A percentile compares a stretch with the other conserved stretches of the same genome.
phyloP scores from a whole-genome alignment of 1,284 basidiomycete species.

The Ganoderma sp. region DNA sequence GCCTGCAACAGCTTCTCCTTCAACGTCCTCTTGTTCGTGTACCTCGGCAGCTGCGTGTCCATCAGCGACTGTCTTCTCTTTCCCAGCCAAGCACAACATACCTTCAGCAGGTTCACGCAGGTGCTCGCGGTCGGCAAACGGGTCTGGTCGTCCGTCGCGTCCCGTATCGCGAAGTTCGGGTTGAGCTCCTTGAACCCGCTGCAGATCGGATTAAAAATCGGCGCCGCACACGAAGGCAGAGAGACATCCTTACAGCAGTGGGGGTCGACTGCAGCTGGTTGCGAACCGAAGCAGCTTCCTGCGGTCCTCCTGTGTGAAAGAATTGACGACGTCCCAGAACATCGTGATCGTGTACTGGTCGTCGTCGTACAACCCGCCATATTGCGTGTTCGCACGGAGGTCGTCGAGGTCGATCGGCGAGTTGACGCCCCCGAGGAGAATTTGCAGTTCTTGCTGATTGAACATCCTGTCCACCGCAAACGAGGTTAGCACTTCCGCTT shows the following conservation, averaged over 20 bases:
- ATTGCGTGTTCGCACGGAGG: slow-evolving; percentile 74
- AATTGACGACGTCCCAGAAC: slow-evolving; percentile 85
- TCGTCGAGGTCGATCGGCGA: slow-evolving; percentile 85
- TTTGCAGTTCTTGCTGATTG: slow-evolving; percentile 90
- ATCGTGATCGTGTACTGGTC: slow-evolving; percentile 70
- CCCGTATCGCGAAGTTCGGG: slow-evolving; percentile 86
- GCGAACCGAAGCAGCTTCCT: slow-evolving; percentile 83
- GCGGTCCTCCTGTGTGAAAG: slow-evolving; percentile 76
- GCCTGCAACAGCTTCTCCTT: slow-evolving; percentile 85
- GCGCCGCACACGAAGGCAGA: too few species aligned
- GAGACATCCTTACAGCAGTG: slow-evolving; percentile 82
- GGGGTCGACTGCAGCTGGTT: slow-evolving; percentile 89
- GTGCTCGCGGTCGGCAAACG: slow-evolving; percentile 84
- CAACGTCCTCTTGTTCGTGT: slow-evolving; percentile 66
- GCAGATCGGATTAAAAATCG: too few species aligned
- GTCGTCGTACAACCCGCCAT: slow-evolving; percentile 79
- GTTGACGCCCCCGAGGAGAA: slow-evolving; percentile 84
- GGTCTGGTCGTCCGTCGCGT: slow-evolving; percentile 72
- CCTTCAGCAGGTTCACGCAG: slow-evolving; percentile 89
- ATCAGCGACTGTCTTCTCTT: not conserved
- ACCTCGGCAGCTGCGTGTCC: slow-evolving; percentile 65
- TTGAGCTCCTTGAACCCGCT: slow-evolving; percentile 89
- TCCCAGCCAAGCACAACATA: slow-evolving; percentile 35
- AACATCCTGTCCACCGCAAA: slow-evolving; percentile 74
- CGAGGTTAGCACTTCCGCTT: not conserved